These are phyloP conservation scores for Antitrichia curtipendula DNA, from an alignment of 225 moss, liverwort and hornwort genomes.

Conservation along the genomic window DNA sequence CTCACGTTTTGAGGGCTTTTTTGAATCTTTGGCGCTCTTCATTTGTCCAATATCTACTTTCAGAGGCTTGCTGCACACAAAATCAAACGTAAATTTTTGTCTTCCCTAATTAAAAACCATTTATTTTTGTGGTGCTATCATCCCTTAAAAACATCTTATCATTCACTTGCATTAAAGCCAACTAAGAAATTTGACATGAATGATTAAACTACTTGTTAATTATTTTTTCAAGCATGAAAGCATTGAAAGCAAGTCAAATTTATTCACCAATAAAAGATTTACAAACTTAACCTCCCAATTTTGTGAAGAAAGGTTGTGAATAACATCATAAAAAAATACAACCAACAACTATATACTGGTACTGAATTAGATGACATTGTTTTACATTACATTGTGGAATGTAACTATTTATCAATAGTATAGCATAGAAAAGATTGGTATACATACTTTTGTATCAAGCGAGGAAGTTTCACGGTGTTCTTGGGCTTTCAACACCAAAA, in stretches of 20 bases:
- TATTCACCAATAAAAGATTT: background rate
- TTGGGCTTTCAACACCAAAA: slow-evolving; percentile 88
- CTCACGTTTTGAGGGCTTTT: slow-evolving; percentile 95
- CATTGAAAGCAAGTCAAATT: background rate
- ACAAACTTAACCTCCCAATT: background rate
- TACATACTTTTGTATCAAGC: slow-evolving; percentile 74
- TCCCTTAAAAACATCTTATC: background rate
- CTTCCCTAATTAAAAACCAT: background rate
- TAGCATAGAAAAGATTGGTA: background rate
- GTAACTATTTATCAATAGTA: background rate
- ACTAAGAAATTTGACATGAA: background rate
- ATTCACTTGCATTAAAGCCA: background rate
- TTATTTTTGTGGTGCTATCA: fast-evolving
- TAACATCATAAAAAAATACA: background rate
- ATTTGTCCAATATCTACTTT: slow-evolving; percentile 99
- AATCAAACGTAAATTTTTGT: background rate
- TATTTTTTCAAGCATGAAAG: background rate
- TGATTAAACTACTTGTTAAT: background rate
- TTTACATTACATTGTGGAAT: background rate
- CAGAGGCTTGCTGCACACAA: slow-evolving; percentile 49
- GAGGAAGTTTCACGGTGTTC: slow-evolving; percentile 78
- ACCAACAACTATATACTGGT: slow-evolving; percentile 18
- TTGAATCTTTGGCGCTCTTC: slow-evolving; percentile 97
- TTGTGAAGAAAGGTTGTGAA: background rate
- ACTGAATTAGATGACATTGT: slow-evolving; percentile 17